Evolutionary conservation across 805 yeast species (phyloP), one percentile per base, ranked within the genome.

Genomic region (Scheffersomyces stipitis): DNA sequence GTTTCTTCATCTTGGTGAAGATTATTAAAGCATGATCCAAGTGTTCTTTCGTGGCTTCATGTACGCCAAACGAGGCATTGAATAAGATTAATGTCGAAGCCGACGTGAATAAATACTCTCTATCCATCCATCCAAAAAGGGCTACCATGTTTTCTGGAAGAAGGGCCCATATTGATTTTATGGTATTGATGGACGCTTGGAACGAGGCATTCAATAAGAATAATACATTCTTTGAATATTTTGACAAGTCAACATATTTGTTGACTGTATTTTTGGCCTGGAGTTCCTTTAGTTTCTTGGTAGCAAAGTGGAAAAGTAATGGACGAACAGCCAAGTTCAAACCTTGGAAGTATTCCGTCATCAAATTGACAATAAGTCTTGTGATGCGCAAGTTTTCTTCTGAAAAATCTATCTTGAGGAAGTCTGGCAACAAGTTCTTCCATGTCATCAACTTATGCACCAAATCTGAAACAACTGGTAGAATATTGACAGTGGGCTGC

Each of bases 301-400:
- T 73, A 0, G 87, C 86, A 56, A 85, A 83, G 56, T 85, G 91
- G 51, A 84, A 84, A 31, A 85, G 59, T 27, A 85, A 62, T 3
- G 93, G 93, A 36, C 95, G 62, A 3, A 85, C 87, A 0, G 91
- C 90, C 29, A 85, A 60, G 52, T 85, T 85, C 59, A 85, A 73
- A 35, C 93, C 93, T 54, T 85, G 91, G 53, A 85, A 84, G 58
- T 83, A 85, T 53, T 85, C 95, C 2, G 90, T 83, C 81, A 83
- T 81, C 51, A 85, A 69, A 56, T 85, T 85, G 12, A 86, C 86
- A 13, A 77, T 77, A 20, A 83, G 60, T 45, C 95, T 68, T 2
- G 86, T 73, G 6, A 84, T 80, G 37, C 73, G 70, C 20, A 85
- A 64, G 30, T 73, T 70, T 6, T 75, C 74, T 14, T 56, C 62